These are phyloP conservation scores for Sanghuangporus weigelae DNA, from an alignment of 1,284 basidiomycete genomes.

Conservation along the genomic window DNA sequence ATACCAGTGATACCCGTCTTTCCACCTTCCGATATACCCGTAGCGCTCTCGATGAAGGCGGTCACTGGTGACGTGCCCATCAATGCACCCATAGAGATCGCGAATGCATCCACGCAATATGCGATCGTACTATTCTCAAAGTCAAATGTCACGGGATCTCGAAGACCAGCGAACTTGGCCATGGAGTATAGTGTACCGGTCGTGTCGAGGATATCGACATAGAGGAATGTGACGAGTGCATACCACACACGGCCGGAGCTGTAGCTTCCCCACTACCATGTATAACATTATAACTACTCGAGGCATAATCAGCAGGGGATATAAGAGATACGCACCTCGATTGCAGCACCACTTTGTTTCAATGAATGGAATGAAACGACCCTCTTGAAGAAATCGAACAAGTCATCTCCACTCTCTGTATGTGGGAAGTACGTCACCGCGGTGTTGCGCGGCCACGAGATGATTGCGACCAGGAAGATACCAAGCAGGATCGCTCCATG, in stretches of 20 bases:
- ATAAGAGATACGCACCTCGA: constrained; percentile 45
- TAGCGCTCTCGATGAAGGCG: constrained; percentile 82
- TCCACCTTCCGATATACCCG: constrained; percentile 80
- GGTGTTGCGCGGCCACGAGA: constrained; percentile 83
- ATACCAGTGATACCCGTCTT: constrained; percentile 84
- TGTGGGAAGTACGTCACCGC: constrained; percentile 82
- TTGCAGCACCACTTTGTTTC: constrained; percentile 52
- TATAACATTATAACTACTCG: not conserved
- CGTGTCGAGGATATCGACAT: constrained; percentile 78
- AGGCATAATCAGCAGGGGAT: constrained; percentile 1
- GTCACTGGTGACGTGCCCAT: constrained; percentile 85
- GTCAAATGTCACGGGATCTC: constrained; percentile 80
- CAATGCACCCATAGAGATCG: constrained; percentile 76
- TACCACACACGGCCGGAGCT: constrained; percentile 79
- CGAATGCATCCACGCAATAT: constrained; percentile 80
- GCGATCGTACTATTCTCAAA: constrained; percentile 85
- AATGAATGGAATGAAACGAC: constrained; percentile 76
- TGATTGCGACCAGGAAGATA: constrained; percentile 81
- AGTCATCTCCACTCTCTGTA: constrained; percentile 59
- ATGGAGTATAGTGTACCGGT: constrained; percentile 79
- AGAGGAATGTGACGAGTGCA: constrained; percentile 83
- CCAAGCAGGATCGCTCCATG: constrained; percentile 82
- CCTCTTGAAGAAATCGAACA: constrained; percentile 85
- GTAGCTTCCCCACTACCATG: constrained; percentile 42
- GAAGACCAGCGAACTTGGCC: constrained; percentile 88